A percentile compares a stretch with the other conserved stretches of the same genome.
Evolutionary conservation across 1,139 yeast genomes (phyloP).

Genomic region (Saccharomyces hybrid): DNA sequence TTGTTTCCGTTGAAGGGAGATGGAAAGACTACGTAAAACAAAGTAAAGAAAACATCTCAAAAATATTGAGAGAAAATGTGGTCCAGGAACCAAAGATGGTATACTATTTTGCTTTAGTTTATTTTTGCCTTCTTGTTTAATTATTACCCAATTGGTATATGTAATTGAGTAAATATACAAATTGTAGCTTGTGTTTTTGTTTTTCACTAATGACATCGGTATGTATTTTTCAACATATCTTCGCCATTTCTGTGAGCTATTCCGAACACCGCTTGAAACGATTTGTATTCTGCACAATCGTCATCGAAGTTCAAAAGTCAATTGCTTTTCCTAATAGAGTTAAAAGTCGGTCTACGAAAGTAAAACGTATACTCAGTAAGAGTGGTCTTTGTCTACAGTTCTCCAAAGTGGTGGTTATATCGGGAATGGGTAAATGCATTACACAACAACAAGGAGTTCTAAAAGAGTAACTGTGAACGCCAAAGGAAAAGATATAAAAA

Average conservation of each 20-base stretch:
- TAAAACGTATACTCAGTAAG: neutral
- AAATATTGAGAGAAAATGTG: neutral
- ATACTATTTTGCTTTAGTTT: neutral
- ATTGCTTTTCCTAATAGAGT: neutral
- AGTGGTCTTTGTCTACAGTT: neutral
- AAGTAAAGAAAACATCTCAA: neutral
- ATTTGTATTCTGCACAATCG: neutral
- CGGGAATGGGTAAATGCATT: neutral
- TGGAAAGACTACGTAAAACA: neutral
- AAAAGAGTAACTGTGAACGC: neutral
- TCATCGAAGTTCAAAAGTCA: neutral
- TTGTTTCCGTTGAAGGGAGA: neutral
- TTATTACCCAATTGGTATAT: neutral
- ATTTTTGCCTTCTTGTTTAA: neutral
- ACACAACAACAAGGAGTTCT: neutral
- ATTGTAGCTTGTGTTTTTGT: neutral
- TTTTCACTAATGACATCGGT: neutral
- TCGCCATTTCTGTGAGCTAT: neutral
- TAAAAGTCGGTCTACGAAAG: neutral
- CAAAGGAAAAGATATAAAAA: neutral
- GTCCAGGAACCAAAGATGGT: neutral
- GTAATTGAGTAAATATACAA: neutral
- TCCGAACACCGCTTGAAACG: neutral
- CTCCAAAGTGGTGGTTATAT: neutral
- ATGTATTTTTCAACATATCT: neutral